phyloP scores from a whole-genome alignment of 495 filamentous ascomycete species.

The Xylaria scruposa region DNA sequence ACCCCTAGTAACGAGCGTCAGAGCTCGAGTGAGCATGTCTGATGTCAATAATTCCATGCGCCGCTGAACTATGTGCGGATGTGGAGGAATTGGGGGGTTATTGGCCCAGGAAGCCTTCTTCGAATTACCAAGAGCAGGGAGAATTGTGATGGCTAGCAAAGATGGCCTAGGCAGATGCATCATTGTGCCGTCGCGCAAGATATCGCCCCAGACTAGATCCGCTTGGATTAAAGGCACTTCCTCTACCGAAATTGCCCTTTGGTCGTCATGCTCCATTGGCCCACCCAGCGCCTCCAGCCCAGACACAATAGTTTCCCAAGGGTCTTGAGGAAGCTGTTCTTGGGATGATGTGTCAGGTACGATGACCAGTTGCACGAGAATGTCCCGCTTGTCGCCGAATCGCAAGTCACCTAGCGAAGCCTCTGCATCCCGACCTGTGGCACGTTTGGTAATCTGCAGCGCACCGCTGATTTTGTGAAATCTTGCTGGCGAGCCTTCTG shows the following conservation, averaged over 20 bases:
- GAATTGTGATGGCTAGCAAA: constrained; percentile 96
- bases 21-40: constrained; percentile 93
- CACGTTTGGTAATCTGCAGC: constrained; percentile 94
- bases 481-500: constrained; percentile 95
- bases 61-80: constrained; percentile 93
- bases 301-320: constrained; percentile 97
- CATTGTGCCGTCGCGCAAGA: constrained; percentile 87
- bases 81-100: constrained; percentile 90
- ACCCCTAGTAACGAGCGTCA: constrained; percentile 88
- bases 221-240: constrained; percentile 96
- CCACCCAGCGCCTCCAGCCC: constrained; percentile 96
- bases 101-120: constrained; percentile 67
- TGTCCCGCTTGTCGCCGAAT: constrained; percentile 97
- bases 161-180: constrained; percentile 89
- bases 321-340: constrained; percentile 87
- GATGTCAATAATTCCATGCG: constrained; percentile 98
- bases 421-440: constrained; percentile 95
- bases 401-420: constrained; percentile 90
- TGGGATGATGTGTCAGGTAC: constrained; percentile 85
- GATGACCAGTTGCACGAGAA: constrained; percentile 94
- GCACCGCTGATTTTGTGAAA: constrained; percentile 99
- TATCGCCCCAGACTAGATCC: constrained; percentile 91
- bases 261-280: constrained; percentile 84
- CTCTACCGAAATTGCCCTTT: constrained; percentile 83
- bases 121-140: constrained; percentile 71